Evolutionary conservation across 176 grass and related monocot genomes (phyloP), one percentile per base, ranked within the genome.

Genomic region (Hordeum marinum): DNA sequence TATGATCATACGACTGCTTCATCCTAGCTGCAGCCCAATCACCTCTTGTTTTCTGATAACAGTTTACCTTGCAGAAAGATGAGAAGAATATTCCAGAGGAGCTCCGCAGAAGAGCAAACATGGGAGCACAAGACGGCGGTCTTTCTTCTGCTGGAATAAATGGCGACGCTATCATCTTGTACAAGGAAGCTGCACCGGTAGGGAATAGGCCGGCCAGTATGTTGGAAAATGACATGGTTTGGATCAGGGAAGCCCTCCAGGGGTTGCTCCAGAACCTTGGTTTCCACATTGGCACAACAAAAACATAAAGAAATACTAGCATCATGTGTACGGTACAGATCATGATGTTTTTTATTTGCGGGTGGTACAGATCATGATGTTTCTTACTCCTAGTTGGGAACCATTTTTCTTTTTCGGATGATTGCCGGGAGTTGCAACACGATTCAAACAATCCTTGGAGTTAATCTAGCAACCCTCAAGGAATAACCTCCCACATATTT

Each of bases 211-310:
- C 77, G 58, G 35, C 32, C 36, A 63, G 39, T 48, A 77, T 88
- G 43, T 35, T 89, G 11, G 41, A 20, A 78, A 92, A 92, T 21
- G 93, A 92, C 78, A 60, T 94, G 59, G 87, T 23, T 50, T 91
- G 91, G 95, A 68, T 80, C 18, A 15, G 57, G 25, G 81, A 86
- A 87, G 67, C 76, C 17, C 75, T 95, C 78, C 69, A 89, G 21
- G 85, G 75, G 60, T 13, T 92, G 69, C 80, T 94, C 67, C 73
- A 31, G 39, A 74, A 63, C 80, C 75, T 98, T 9, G 91, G 89
- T 15, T 85, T 98, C 48, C 34, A 85, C 67, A 63, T 80, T 45
- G 85, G 84, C 55, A 76, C 68, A 36, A 82, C 68, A 43, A 86
- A 80, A 85, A 86, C 85, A 80, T 88, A 72, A 81, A 11, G 7